phyloP scores from a whole-genome alignment of 805 yeast genomes.

The Blastobotrys peoriensis region DNA sequence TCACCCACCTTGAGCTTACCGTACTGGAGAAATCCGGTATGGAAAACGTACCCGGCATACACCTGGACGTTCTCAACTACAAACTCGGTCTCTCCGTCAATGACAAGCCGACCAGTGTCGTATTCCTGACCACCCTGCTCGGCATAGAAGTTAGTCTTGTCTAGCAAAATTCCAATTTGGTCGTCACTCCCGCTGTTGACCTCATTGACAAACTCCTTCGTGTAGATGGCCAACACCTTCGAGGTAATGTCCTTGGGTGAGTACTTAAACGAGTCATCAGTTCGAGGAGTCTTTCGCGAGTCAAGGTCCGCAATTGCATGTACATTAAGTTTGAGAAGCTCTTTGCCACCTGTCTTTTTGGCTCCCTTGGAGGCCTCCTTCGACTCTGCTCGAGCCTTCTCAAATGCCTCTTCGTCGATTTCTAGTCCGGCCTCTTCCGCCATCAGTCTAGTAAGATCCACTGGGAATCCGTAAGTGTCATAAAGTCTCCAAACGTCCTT shows the following conservation, averaged over 20 bases:
- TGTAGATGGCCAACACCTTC: slow-evolving; percentile 60
- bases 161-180: slow-evolving; percentile 76
- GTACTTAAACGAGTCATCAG: slow-evolving; percentile 79
- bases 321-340: slow-evolving; percentile 77
- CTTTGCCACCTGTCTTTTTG: slow-evolving; percentile 52
- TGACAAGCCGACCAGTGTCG: slow-evolving; percentile 88
- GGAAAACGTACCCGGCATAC: slow-evolving; percentile 92
- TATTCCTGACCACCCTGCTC: slow-evolving; percentile 99
- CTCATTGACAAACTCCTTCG: slow-evolving; percentile 53
- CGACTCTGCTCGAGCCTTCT: slow-evolving; percentile 80
- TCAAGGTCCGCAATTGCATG: slow-evolving; percentile 75
- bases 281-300: slow-evolving; percentile 52
- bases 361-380: slow-evolving; percentile 93
- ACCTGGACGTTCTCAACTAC: slow-evolving; percentile 86
- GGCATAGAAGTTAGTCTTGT: slow-evolving; percentile 92
- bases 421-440: slow-evolving; percentile 95
- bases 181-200: slow-evolving; percentile 7
- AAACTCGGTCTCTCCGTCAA: slow-evolving; percentile 84
- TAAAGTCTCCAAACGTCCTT: slow-evolving; percentile 97
- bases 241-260: slow-evolving; percentile 63
- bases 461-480: slow-evolving; percentile 99
- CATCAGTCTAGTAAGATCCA: slow-evolving; percentile 94
- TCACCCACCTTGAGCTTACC: slow-evolving; percentile 68
- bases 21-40: slow-evolving; percentile 79
- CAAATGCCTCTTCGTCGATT: slow-evolving; percentile 90